Conservation (phyloP, 2,329 filamentous ascomycete species). For the Neophaeococcomyces aloes region DNA sequence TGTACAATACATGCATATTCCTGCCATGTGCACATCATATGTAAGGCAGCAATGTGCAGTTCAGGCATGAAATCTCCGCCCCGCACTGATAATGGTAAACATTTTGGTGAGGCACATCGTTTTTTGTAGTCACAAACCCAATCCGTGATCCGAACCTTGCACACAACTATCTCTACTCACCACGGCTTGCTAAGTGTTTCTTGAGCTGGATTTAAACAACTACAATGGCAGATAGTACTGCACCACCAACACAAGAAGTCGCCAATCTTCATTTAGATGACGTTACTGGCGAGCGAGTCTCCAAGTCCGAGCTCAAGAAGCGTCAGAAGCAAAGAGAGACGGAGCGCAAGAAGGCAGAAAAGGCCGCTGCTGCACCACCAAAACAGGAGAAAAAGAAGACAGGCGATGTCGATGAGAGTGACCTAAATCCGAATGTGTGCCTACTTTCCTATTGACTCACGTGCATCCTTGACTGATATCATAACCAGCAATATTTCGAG, state of each 20-base stretch:
- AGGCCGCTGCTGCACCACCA: slow-evolving; percentile 53
- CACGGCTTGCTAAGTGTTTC: no score
- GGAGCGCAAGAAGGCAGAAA: slow-evolving; percentile 81
- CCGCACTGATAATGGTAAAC: no score
- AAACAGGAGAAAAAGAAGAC: slow-evolving; percentile 51
- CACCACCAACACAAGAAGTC: slow-evolving; percentile 34
- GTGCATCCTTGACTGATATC: slow-evolving; percentile 9
- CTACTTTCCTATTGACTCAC: slow-evolving; percentile 12
- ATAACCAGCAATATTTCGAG: slow-evolving; percentile 76
- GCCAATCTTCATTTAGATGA: slow-evolving; percentile 76
- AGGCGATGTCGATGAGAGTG: slow-evolving; percentile 53
- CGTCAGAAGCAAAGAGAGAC: slow-evolving; percentile 81
- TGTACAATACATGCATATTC: no score
- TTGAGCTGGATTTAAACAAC: background rate
- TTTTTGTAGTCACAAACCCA: no score
- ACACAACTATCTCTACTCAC: no score
- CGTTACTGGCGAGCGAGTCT: slow-evolving; percentile 77
- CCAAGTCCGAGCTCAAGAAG: slow-evolving; percentile 88
- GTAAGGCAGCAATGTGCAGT: no score
- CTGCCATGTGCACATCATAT: no score
- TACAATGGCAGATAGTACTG: slow-evolving; percentile 8
- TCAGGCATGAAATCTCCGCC: no score
- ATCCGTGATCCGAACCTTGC: no score
- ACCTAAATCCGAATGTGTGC: slow-evolving; percentile 63
- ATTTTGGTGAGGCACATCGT: no score